Evolutionary conservation across 768 basidiomycete species (phyloP), one percentile per base, ranked within the genome.

Genomic region (Xerocomellus amylosporus): DNA sequence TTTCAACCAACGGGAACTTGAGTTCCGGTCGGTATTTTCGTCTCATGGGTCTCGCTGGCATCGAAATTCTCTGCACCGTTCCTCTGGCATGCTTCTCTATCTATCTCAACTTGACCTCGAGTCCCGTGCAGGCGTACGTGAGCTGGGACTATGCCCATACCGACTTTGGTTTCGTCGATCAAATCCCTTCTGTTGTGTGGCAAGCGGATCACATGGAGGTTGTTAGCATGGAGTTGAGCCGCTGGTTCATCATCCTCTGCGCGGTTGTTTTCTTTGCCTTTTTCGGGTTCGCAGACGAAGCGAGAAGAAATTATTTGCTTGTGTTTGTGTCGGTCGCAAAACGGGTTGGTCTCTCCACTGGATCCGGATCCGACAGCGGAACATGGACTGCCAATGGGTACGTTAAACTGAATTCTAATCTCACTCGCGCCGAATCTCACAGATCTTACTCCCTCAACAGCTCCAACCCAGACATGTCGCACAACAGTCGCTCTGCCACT

Each of bases 201-300:
- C 72, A 71, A 39, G 5, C 50, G 17, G 54, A 58, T 40, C n/a
- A 26, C 5, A 7, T 51, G 7, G 14, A 31, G 5, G 66, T 65
- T 2, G 30, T 56, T 8, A 58, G 64, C 2, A 19, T 76, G 5
- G 80, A 84, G 61, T 43, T 78, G 17, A 70, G 57, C 22, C 78
- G 85, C 26, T 84, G 79, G 78, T 42, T 72, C 9, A 19, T 71
- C 14, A 56, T 83, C 10, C n/a, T 78, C 26, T 80, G 78, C 55
- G 79, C 83, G 4, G 61, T 85, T 51, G 17, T 82, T 40, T 87
- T 88, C 73, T 88, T 88, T 63, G 72, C 65, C 14, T 87, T 85
- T 75, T 88, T 89, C 61, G 87, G 85, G 0, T 82, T 87, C 46
- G 83, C 82, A 4, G 84, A 84, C 36, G 87, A 88, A 68, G 84